Base-by-base conservation (phyloP, 495 filamentous ascomycete species). In the Cudoniella acicularis region DNA sequence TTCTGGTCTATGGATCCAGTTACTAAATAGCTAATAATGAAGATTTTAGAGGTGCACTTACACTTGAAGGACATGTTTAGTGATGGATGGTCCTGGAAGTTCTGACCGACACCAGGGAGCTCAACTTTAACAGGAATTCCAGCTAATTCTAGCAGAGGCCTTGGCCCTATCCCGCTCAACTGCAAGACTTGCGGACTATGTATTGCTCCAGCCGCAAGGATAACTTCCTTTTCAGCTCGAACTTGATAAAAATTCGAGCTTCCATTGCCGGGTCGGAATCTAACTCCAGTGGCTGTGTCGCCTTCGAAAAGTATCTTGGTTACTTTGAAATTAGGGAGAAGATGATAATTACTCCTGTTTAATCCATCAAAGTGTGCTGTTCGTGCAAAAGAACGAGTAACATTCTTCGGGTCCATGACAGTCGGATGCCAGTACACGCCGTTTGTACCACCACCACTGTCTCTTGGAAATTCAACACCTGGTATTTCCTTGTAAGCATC, bases 21-120 rank as follows among this genome's bases (percentile, higher is more conserved):
- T n/a, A n/a, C n/a, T n/a, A n/a, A n/a, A n/a, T n/a, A n/a, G n/a
- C n/a, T n/a, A n/a, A n/a, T n/a, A n/a, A n/a, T n/a, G n/a, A n/a
- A n/a, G n/a, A n/a, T n/a, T n/a, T n/a, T n/a, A n/a, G n/a, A n/a
- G n/a, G n/a, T n/a, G 17, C 8, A 46, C 43, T 46, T 46, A 46
- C 43, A 46, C 4, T 16, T n/a, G 18, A 9, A 46, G 8, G 8
- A 6, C 8, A 46, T 46, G 17, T 8, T 46, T 21, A 46, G 8
- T 3, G 8, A 46, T 61, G 82, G 76, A 69, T 91, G 87, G 66
- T 90, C 87, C 56, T 84, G 80, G 50, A 90, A 67, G 67, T 88
- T 88, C 64, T 85, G 76, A 24, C 87, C 87, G n/a, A 91, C 87
- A 70, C 85, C 86, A 20, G 87, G 87, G 18, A 88, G 75, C n/a